phyloP scores from a whole-genome alignment of 345 rosid genomes.

The Camelina neglecta region DNA sequence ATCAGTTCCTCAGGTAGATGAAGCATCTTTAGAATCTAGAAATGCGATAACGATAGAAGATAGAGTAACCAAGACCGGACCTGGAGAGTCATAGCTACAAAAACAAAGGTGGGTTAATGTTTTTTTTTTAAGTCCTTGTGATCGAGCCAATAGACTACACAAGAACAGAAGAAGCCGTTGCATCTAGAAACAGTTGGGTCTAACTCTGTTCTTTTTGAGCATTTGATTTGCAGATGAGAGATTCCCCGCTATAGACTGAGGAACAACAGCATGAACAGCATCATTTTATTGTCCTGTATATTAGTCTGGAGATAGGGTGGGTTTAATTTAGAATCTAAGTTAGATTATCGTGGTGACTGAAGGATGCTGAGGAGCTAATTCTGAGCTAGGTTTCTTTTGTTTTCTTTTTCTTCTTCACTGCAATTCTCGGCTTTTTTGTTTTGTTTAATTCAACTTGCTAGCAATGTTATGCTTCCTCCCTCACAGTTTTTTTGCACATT shows the following conservation, averaged over 20 bases:
- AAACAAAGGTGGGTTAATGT: constrained; percentile 24
- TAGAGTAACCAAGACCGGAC: constrained; percentile 31
- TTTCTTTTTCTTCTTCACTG: constrained; percentile 13
- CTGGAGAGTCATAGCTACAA: constrained; percentile 36
- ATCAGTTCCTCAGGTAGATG: constrained; percentile 34
- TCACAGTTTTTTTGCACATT: not conserved
- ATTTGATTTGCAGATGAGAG: constrained; percentile 38
- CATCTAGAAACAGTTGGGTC: constrained; percentile 10
- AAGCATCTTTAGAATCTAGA: constrained; percentile 44
- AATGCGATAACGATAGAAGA: constrained; percentile 40
- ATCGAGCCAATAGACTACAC: constrained; percentile 12
- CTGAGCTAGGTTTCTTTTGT: constrained; percentile 15
- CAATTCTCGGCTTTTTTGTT: not conserved
- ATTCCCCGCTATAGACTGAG: constrained; percentile 8
- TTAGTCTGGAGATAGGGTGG: constrained; percentile 40
- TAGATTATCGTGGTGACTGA: constrained; percentile 27
- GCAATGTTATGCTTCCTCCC: constrained; percentile 29
- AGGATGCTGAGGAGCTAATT: constrained; percentile 31
- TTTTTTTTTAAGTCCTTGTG: constrained; percentile 13
- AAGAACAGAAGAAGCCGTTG: constrained; percentile 20
- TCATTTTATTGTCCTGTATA: constrained; percentile 28
- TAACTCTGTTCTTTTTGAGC: constrained; percentile 25
- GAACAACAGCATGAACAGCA: constrained; percentile 17
- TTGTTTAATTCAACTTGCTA: constrained; percentile 15
- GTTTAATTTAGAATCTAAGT: constrained; percentile 33